Evolutionary conservation across 495 filamentous ascomycete species (phyloP).

Genomic region (Penicillium subrubescens): DNA sequence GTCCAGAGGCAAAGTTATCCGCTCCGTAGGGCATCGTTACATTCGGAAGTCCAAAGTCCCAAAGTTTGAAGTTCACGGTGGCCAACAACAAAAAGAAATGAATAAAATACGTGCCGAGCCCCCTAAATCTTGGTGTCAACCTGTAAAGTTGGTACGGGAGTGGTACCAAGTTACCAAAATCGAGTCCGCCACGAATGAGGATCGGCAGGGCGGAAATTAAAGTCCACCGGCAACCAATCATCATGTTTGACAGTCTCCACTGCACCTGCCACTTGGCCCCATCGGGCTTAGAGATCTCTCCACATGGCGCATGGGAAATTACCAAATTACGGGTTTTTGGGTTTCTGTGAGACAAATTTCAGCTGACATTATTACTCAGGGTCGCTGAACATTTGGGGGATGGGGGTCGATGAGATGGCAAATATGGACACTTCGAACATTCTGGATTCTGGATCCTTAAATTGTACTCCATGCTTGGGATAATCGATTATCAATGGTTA

Average conservation of each 20-base stretch:
- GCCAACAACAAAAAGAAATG: background rate
- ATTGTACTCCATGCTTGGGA: background rate
- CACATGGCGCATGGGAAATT: slow-evolving; percentile 27
- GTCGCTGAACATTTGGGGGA: no score
- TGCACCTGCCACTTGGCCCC: slow-evolving; percentile 15
- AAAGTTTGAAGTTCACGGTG: background rate
- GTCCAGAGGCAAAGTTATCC: background rate
- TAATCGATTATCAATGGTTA: background rate
- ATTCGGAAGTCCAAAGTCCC: no score
- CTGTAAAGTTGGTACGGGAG: background rate
- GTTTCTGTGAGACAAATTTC: background rate
- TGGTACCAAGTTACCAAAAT: background rate
- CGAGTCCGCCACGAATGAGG: slow-evolving; percentile 9
- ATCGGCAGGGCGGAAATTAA: slow-evolving; percentile 35
- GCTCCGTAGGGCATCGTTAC: no score
- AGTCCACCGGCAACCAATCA: slow-evolving; percentile 11
- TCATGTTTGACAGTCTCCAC: background rate
- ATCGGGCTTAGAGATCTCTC: slow-evolving; percentile 11
- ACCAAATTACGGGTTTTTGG: slow-evolving; percentile 21
- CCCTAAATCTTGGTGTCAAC: background rate
- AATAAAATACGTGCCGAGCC: slow-evolving; percentile 4
- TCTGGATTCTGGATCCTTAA: background rate
- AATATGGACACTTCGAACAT: background rate
- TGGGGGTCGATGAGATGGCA: background rate
- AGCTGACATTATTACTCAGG: background rate